Conservation (phyloP, 208 protist genomes). For the Wallacemonas rigidus region DNA sequence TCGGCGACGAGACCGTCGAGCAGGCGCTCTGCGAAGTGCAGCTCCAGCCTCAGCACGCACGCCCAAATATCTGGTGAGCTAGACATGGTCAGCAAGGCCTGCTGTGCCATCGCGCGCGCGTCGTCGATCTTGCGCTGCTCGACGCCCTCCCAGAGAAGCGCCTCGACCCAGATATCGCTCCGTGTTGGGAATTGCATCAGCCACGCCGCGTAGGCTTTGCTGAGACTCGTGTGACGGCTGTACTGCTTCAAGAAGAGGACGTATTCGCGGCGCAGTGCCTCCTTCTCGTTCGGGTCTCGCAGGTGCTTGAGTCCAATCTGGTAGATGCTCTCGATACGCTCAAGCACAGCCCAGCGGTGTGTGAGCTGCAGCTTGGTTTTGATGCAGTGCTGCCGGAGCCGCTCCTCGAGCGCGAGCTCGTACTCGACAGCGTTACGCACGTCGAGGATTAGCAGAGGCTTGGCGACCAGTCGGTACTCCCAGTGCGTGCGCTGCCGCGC, state of each 20-base stretch:
- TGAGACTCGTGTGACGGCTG: slow-evolving; percentile 55
- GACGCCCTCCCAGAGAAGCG: slow-evolving; percentile 67
- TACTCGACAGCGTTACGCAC: slow-evolving; percentile 74
- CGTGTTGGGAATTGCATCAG: slow-evolving; percentile 73
- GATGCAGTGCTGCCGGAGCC: slow-evolving; percentile 61
- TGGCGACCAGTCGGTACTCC: slow-evolving; percentile 88
- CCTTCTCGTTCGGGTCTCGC: slow-evolving; percentile 46
- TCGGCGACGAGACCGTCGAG: slow-evolving; percentile 48
- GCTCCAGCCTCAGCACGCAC: slow-evolving; percentile 67
- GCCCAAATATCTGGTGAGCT: slow-evolving; percentile 63
- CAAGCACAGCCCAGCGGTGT: slow-evolving; percentile 81
- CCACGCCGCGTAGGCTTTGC: slow-evolving; percentile 72
- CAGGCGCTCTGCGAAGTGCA: slow-evolving; percentile 64
- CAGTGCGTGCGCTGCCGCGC: slow-evolving; percentile 75
- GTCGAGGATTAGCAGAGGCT: slow-evolving; percentile 84
- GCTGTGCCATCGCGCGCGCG: slow-evolving; percentile 76
- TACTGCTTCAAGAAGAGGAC: slow-evolving; percentile 68
- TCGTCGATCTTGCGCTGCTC: slow-evolving; percentile 70
- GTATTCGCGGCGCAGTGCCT: slow-evolving; percentile 60
- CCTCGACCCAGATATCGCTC: slow-evolving; percentile 76
- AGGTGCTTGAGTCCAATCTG: slow-evolving; percentile 80
- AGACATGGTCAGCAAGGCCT: slow-evolving; percentile 70
- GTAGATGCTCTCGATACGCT: slow-evolving; percentile 86
- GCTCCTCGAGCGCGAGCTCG: slow-evolving; percentile 77
- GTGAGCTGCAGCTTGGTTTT: slow-evolving; percentile 68